phyloP scores from a whole-genome alignment of 306 rosid species.

The Betula pendula region DNA sequence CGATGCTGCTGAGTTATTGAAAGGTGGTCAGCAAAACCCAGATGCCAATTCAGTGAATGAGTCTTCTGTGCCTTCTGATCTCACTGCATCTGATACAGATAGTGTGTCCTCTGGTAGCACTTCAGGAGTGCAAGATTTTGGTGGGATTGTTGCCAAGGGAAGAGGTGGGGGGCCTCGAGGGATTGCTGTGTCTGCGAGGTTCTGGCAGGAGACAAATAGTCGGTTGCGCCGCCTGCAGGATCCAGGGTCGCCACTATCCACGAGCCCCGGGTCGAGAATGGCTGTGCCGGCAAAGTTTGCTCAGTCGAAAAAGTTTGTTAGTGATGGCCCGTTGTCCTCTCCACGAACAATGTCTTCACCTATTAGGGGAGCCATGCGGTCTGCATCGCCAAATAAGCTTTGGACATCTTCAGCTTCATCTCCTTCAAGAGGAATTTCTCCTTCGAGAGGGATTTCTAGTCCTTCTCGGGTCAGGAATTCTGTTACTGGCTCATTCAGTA shows the following conservation, averaged over 20 bases:
- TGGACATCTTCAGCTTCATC: conserved; percentile 71
- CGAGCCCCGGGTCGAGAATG: conserved; percentile 64
- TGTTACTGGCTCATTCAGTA: conserved; percentile 52
- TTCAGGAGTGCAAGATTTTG: conserved; percentile 70
- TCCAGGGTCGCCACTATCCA: conserved; percentile 80
- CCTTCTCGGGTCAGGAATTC: conserved; percentile 82
- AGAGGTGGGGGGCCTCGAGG: conserved; percentile 55
- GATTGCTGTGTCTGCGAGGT: conserved; percentile 78
- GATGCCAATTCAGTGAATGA: conserved; percentile 51
- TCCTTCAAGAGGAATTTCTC: conserved; percentile 68
- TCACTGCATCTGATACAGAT: conserved; percentile 91
- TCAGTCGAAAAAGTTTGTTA: conserved; percentile 61
- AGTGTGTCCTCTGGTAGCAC: conserved; percentile 97
- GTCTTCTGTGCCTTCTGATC: conserved; percentile 68
- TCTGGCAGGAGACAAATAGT: conserved; percentile 99
- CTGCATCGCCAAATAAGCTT: conserved; percentile 85
- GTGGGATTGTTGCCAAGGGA: conserved; percentile 39
- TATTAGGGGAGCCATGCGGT: conserved; percentile 61
- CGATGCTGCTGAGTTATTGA: conserved; percentile 55
- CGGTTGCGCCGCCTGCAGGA: conserved; percentile 86
- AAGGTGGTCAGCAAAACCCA: conserved; percentile 40
- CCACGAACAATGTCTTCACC: conserved; percentile 83
- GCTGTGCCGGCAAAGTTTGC: conserved; percentile 45
- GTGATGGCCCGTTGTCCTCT: conserved; percentile 63
- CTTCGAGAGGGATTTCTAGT: conserved; percentile 73